These are phyloP conservation scores for Centella asiatica DNA, from an alignment of 129 eudicot species.

Conservation along the genomic window DNA sequence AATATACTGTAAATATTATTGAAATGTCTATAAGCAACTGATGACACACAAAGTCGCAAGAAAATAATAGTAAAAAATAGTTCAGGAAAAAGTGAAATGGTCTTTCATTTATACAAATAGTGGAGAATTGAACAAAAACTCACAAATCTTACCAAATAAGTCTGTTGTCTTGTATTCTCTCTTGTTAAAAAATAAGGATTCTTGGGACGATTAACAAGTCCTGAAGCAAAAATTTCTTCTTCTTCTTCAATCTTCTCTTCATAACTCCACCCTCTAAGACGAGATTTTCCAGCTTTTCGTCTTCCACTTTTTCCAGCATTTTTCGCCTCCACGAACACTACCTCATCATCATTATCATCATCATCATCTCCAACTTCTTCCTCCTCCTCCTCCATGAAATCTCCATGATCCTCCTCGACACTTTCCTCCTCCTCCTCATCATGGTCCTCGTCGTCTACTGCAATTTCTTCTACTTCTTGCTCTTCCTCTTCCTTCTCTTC, in stretches of 20 bases:
- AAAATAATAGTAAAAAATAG: too few relatives aligned
- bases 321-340: neutral
- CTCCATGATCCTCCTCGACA: neutral
- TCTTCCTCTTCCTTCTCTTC: conserved; percentile 5
- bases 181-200: conserved; percentile 20
- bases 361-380: neutral
- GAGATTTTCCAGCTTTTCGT: neutral
- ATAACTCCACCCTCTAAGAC: neutral
- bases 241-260: neutral
- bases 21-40: neutral
- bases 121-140: neutral
- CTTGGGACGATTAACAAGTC: conserved; percentile 3
- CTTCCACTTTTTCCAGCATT: neutral
- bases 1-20: conserved; percentile 3
- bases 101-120: neutral
- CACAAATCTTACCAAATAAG: conserved; percentile 11
- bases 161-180: neutral
- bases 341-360: neutral
- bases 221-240: neutral
- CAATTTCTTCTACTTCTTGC: neutral
- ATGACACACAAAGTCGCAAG: too few relatives aligned
- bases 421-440: neutral
- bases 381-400: neutral
- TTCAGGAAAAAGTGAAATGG: too few relatives aligned
- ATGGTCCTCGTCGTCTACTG: neutral